Percentiles rank a stretch among this genome's conserved stretches.
Evolutionary conservation across 1,284 basidiomycete species (phyloP).

Genomic region (Ganoderma multipileum): DNA sequence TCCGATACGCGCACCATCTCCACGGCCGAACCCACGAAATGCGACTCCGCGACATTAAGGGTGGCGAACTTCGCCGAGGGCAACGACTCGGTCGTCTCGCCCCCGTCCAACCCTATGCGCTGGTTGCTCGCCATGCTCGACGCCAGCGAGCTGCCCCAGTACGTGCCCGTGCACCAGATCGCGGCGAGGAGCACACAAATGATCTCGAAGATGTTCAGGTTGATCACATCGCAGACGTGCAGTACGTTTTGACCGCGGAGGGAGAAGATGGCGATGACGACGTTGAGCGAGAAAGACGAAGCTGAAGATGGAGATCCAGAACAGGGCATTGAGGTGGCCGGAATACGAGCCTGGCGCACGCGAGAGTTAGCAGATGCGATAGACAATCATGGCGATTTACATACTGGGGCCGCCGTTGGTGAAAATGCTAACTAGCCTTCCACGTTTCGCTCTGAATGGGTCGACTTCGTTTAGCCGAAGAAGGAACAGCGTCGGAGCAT

Average conservation of each 20-base stretch:
- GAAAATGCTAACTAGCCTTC: too few relatives aligned
- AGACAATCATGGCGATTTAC: not conserved
- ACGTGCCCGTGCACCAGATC: not conserved
- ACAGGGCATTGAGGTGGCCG: conserved; percentile 25
- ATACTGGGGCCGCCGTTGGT: not conserved
- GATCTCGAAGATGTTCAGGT: conserved; percentile 29
- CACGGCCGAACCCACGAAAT: too few relatives aligned
- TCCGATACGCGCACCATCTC: too few relatives aligned
- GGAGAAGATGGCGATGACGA: conserved; percentile 30
- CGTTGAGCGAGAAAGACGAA: conserved; percentile 40
- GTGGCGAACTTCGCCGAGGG: not conserved
- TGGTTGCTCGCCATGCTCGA: not conserved
- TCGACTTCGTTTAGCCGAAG: not conserved
- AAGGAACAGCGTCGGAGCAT: not conserved
- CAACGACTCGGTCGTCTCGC: not conserved
- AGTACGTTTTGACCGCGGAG: conserved; percentile 15
- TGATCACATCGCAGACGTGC: conserved; percentile 21
- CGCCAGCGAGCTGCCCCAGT: too few relatives aligned
- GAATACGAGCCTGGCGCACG: not conserved
- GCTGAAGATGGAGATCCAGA: conserved; percentile 41
- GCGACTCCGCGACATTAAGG: not conserved
- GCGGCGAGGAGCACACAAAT: conserved; percentile 30
- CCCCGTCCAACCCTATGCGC: not conserved
- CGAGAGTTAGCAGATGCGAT: conserved; percentile 18
- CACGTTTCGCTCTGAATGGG: too few relatives aligned